A percentile compares a stretch with the other conserved stretches of the same genome.
Conservation (phyloP, 2,329 filamentous ascomycete species). For the Epichloe amarillans region DNA sequence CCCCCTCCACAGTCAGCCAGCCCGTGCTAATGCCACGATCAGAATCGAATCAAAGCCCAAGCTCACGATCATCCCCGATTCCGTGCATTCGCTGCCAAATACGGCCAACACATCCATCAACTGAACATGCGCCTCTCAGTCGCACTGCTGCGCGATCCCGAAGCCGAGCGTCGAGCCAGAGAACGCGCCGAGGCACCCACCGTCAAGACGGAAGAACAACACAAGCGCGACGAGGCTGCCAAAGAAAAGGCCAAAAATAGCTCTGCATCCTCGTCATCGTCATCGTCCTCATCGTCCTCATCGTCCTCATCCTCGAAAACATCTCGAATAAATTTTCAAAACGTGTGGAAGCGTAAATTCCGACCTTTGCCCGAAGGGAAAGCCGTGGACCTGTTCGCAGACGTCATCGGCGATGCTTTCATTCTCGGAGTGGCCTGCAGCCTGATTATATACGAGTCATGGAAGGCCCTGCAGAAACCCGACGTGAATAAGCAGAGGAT, state of each 20-base stretch:
- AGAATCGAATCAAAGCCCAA: conserved; percentile 55
- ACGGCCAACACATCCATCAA: conserved; percentile 52
- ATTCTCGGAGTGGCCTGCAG: conserved; percentile 45
- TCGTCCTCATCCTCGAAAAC: conserved; percentile 10
- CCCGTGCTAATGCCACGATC: conserved; percentile 8
- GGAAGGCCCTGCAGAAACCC: conserved; percentile 45
- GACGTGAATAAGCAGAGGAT: conserved; percentile 42
- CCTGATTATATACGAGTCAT: conserved; percentile 49
- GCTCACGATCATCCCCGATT: conserved; percentile 52
- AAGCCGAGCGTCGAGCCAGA: conserved; percentile 43
- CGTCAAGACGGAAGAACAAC: conserved; percentile 50
- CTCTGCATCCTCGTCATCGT: background rate
- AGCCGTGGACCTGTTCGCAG: conserved; percentile 53
- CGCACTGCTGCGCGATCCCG: conserved; percentile 41
- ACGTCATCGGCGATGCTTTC: conserved; percentile 50
- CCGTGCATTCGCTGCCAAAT: conserved; percentile 44
- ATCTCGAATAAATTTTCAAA: conserved; percentile 25
- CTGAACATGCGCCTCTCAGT: conserved; percentile 54
- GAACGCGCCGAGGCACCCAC: conserved; percentile 51
- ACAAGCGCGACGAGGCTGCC: conserved; percentile 37
- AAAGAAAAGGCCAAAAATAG: conserved; percentile 22
- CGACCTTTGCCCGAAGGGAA: conserved; percentile 49
- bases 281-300: background rate
- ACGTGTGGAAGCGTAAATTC: conserved; percentile 50
- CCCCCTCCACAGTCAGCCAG: background rate